These are phyloP conservation scores for Zopfia rhizophila DNA, from an alignment of 2,329 filamentous ascomycete species.

Conservation along the genomic window DNA sequence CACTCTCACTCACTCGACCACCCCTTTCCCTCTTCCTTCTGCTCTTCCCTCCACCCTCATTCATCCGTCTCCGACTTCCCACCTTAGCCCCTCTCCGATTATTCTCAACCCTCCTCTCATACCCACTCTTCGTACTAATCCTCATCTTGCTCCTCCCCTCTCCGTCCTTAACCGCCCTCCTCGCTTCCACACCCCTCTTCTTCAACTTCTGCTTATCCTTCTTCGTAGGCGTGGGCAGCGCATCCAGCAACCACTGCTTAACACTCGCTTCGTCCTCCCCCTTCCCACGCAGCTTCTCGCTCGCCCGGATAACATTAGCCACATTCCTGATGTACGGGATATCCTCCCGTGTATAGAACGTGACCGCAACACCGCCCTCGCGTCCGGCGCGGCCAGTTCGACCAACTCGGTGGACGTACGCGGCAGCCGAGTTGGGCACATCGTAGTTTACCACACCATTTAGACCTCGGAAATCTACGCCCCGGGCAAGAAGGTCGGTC, in stretches of 20 bases:
- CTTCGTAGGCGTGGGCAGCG: slow-evolving; percentile 85
- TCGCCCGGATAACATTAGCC: slow-evolving; percentile 88
- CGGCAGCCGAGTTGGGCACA: slow-evolving; percentile 87
- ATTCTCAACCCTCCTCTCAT: slow-evolving; percentile 74
- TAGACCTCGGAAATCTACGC: slow-evolving; percentile 93
- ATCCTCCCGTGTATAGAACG: slow-evolving; percentile 95
- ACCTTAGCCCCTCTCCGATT: slow-evolving; percentile 66
- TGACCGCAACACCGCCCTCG: slow-evolving; percentile 88
- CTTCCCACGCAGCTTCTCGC: slow-evolving; percentile 73
- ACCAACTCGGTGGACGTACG: slow-evolving; percentile 93
- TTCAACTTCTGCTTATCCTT: slow-evolving; percentile 85
- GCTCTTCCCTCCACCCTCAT: slow-evolving; percentile 25
- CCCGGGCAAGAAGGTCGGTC: slow-evolving; percentile 90
- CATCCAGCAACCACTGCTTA: slow-evolving; percentile 81
- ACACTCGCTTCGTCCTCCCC: slow-evolving; percentile 59
- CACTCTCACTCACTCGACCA: slow-evolving; percentile 38
- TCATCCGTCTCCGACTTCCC: slow-evolving; percentile 46
- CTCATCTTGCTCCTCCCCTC: slow-evolving; percentile 54
- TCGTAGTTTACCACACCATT: slow-evolving; percentile 99
- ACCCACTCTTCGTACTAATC: slow-evolving; percentile 87
- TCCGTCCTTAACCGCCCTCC: slow-evolving; percentile 56
- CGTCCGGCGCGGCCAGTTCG: slow-evolving; percentile 89
- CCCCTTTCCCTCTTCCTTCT: slow-evolving; percentile 20
- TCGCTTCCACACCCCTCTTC: slow-evolving; percentile 80
- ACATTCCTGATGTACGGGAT: slow-evolving; percentile 89